Base-by-base conservation (phyloP, 345 rosid genomes). In the Eucalyptus pauciflora region DNA sequence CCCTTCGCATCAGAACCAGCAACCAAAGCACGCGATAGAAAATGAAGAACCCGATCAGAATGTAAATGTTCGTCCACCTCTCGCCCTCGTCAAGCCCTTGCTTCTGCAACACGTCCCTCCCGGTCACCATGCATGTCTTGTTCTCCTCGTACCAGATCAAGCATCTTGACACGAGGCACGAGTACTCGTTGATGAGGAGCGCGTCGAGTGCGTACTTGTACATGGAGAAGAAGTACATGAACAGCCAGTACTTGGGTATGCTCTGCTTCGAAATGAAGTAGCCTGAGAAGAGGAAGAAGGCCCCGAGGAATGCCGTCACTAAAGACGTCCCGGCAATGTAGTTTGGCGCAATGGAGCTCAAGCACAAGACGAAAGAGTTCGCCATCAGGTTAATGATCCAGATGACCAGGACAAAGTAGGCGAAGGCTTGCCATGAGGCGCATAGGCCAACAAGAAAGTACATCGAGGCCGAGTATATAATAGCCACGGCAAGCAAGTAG, bases 141-240 rank as follows among this genome's bases (percentile, higher is more conserved):
- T 83, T 88, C 92, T 92, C 94, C 50, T 92, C 90, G 88, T 93
- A 95, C 98, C 98, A 95, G 13, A 95, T 24, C 67, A 97, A 91
- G 89, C 99, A 97, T 92, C 88, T 94, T 5, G 93, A 89, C 18
- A 85, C 89, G 33, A 95, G 96, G 91, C 99, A 97, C 22, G 98
- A 94, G 91, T 97, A 96, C 94, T 97, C 99, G 69, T 97, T 97
- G 90, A 96, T 94, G 45, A 96, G 95, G 10, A 97, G 93, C 2
- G 98, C 98, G 24, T 97, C 99, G 17, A 97, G 95, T 5, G 97
- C 98, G 83, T 97, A 97, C 87, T 95, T 97, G 90, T 97, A 97
- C 99, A 97, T 96, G 13, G 99, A 97, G 86, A 97, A 88, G 91
- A 95, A 96, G 89, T 97, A 95, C 99, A 97, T 97, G 93, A 96